A percentile compares a stretch with the other conserved stretches of the same genome.
Evolutionary conservation across 148 eudicot species (phyloP).

Genomic region (Chenopodium album): DNA sequence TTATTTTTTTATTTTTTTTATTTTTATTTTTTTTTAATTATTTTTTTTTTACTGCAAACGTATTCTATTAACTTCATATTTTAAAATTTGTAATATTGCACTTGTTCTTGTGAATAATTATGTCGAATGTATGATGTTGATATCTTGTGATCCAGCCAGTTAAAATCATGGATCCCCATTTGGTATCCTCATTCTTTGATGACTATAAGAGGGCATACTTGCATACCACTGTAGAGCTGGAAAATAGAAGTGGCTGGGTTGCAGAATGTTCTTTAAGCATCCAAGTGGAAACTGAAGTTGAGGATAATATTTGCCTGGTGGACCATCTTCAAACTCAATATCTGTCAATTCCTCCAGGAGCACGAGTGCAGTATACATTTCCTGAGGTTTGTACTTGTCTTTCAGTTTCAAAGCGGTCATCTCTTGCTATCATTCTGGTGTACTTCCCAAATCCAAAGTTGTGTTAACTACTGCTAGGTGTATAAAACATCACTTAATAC

Average conservation of each 20-base stretch:
- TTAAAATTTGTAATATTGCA: neutral
- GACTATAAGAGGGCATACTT: constrained; percentile 73
- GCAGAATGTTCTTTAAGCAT: constrained; percentile 76
- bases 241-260: constrained; percentile 66
- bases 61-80: neutral
- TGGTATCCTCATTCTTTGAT: constrained; percentile 92
- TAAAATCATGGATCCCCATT: constrained; percentile 91
- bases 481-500: neutral
- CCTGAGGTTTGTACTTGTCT: constrained; percentile 60
- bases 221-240: constrained; percentile 69
- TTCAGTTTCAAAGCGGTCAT: constrained; percentile 2
- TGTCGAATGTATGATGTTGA: constrained; percentile 20
- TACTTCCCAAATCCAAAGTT: neutral
- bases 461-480: neutral
- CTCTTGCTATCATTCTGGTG: neutral
- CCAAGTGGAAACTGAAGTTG: constrained; percentile 74
- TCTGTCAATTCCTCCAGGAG: constrained; percentile 75
- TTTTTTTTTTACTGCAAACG: neutral
- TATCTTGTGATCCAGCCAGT: constrained; percentile 67
- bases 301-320: constrained; percentile 57
- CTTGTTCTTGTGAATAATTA: neutral
- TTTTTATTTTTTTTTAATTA: too few species aligned
- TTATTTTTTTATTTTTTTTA: too few species aligned
- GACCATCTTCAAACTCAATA: constrained; percentile 75
- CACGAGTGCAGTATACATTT: constrained; percentile 64